A percentile compares a stretch with the other conserved stretches of the same genome.
phyloP scores from a whole-genome alignment of 352 stramenopile genomes.

The Globisporangium paddicum region DNA sequence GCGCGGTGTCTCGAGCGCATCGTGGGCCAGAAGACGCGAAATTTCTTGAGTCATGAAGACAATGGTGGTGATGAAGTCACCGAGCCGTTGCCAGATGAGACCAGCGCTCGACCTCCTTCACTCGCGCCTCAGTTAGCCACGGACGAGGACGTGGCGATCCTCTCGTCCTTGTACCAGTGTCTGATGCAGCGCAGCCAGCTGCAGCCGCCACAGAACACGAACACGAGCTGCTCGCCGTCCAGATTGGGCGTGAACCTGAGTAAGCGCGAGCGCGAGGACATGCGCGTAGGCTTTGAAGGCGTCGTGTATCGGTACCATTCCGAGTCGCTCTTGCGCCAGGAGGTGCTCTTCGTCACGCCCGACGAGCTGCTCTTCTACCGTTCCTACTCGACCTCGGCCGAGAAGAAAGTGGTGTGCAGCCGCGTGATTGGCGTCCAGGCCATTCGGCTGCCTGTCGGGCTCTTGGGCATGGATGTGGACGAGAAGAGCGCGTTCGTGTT shows the following conservation, averaged over 20 bases:
- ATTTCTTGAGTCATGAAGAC: background rate
- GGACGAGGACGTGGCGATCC: constrained; percentile 28
- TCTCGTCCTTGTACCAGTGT: constrained; percentile 59
- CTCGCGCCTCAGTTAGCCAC: background rate
- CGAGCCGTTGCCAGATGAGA: background rate
- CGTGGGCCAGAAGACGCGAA: background rate
- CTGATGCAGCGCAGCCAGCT: constrained; percentile 45
- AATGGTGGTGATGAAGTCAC: background rate
- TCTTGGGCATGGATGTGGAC: background rate
- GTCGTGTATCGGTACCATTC: constrained; percentile 72
- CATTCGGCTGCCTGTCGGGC: constrained; percentile 21
- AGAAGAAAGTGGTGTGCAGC: constrained; percentile 39
- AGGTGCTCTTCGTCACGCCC: constrained; percentile 65
- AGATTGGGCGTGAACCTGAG: constrained; percentile 64
- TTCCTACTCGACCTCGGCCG: constrained; percentile 49
- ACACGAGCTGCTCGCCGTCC: constrained; percentile 37
- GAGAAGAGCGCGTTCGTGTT: constrained; percentile 42
- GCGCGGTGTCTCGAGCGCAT: constrained; percentile 31
- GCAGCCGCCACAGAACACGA: constrained; percentile 35
- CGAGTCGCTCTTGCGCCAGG: constrained; percentile 55
- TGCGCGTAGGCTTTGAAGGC: constrained; percentile 55
- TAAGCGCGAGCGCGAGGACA: constrained; percentile 48
- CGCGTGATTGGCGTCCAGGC: constrained; percentile 52
- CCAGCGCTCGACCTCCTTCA: background rate
- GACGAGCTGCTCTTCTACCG: constrained; percentile 60